These are phyloP conservation scores for Aureobasidium pullulans DNA, from an alignment of 2,329 filamentous ascomycete species.

Conservation along the genomic window DNA sequence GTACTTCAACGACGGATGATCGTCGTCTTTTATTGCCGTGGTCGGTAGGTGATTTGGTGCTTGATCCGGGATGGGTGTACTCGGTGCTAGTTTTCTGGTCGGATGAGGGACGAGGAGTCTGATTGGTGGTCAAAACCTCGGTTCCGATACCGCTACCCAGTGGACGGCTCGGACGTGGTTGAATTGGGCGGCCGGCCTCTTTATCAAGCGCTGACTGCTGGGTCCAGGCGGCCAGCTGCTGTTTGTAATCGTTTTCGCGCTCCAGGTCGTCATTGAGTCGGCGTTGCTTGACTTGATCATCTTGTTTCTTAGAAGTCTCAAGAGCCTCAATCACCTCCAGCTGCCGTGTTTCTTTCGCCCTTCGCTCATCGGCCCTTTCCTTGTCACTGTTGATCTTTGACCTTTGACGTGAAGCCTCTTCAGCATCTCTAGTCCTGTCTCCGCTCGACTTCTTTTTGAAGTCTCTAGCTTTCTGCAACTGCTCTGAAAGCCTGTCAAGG, in stretches of 20 bases:
- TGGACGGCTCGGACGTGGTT: neutral
- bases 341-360: neutral
- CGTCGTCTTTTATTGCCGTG: neutral
- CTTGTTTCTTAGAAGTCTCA: neutral
- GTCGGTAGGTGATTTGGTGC: neutral
- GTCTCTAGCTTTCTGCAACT: neutral
- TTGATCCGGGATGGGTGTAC: neutral
- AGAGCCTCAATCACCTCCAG: neutral
- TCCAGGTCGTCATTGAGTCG: slow-evolving; percentile 10
- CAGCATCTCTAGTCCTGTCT: neutral
- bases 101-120: neutral
- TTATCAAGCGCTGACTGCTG: neutral
- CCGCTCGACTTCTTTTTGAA: neutral
- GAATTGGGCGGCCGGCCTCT: neutral
- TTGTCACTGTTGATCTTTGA: neutral
- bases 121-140: neutral
- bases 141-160: slow-evolving; percentile 11
- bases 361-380: neutral
- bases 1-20: neutral
- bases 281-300: neutral
- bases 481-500: neutral
- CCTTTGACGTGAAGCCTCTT: neutral
- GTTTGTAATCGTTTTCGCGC: neutral
- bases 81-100: neutral
- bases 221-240: neutral